Base-by-base conservation (phyloP, 1,284 basidiomycete genomes). In the Phaffia rhodozyma region DNA sequence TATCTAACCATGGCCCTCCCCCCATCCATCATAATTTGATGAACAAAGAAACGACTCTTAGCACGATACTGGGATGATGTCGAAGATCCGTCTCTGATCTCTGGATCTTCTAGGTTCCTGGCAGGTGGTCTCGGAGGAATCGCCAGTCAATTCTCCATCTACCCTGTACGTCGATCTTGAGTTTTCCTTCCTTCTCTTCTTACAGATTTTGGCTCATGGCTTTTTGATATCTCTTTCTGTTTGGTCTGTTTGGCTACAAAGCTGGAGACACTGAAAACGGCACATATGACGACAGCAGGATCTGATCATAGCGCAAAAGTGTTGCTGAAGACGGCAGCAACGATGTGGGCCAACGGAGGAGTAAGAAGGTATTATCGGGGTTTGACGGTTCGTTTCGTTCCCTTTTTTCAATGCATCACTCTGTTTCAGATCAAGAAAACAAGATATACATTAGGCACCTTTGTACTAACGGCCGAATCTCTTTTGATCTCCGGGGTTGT, bases 91-190 rank as follows among this genome's bases (percentile, higher is more conserved):
- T 81, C 90, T 50, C 85, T 97, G 60, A 92, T 98, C 69, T 92
- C 89, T 68, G 91, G 91, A 4, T 81, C 83, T 34, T 93, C 89
- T 73, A 84, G 96, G 20, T 99, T 99, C 78, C 75, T 99, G 60
- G 89, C 92, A 20, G 96, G 96, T 60, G 96, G 96, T 1, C 82
- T 98, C 51, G 96, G 94, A 58, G 96, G 96, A 55, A 87, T 98
- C 70, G 85, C 84, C 55, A 93, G 90, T 73, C 96, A 99, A 79
- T 82, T 98, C n/a, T 71, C 76, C 7, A 75, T 78, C 49, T 78
- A 78, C 67, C 75, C 75, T 3, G 71, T 76, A 25, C n/a, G 63
- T 64, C 9, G 20, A 6, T 23, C 27, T n/a, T 52, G n/a, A 29
- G 30, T 18, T 43, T 6, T 34, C 16, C 18, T 6, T 34, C 16